Evolutionary conservation across 257 asterid species (phyloP).

Genomic region (Primulina huaijiensis): DNA sequence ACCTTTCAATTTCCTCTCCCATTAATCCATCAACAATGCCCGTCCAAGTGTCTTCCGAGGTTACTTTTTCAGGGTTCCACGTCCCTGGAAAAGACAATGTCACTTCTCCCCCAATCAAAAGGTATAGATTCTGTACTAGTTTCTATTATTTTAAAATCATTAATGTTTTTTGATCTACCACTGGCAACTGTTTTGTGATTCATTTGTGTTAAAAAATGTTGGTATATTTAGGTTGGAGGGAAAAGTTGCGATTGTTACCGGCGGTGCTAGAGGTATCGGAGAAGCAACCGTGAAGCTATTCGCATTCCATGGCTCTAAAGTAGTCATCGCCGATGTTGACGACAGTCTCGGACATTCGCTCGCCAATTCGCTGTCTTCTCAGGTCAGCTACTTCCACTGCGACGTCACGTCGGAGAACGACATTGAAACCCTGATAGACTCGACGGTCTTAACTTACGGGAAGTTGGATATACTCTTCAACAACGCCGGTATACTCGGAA

Average conservation of each 20-base stretch:
- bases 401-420: conserved; percentile 66
- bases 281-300: conserved; percentile 70
- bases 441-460: conserved; percentile 48
- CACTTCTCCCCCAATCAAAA: conserved; percentile 27
- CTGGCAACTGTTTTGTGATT: neutral
- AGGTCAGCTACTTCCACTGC: conserved; percentile 48
- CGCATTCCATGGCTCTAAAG: conserved; percentile 65
- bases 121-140: conserved; percentile 28
- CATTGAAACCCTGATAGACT: conserved; percentile 37
- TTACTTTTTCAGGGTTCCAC: conserved; percentile 28
- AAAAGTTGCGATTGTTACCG: conserved; percentile 67
- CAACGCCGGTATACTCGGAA: conserved; percentile 79
- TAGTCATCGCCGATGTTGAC: conserved; percentile 64
- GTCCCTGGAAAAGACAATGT: conserved; percentile 32
- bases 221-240: conserved; percentile 57
- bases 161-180: neutral
- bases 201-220: neutral
- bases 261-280: conserved; percentile 86
- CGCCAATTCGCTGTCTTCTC: conserved; percentile 37
- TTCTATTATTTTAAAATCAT: neutral
- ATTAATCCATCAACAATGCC: conserved; percentile 29
- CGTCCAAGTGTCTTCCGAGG: conserved; percentile 46
- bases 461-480: conserved; percentile 59
- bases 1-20: neutral
- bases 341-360: conserved; percentile 47